These are phyloP conservation scores for Leonotis leonurus DNA, from an alignment of 257 asterid genomes.

Conservation along the genomic window DNA sequence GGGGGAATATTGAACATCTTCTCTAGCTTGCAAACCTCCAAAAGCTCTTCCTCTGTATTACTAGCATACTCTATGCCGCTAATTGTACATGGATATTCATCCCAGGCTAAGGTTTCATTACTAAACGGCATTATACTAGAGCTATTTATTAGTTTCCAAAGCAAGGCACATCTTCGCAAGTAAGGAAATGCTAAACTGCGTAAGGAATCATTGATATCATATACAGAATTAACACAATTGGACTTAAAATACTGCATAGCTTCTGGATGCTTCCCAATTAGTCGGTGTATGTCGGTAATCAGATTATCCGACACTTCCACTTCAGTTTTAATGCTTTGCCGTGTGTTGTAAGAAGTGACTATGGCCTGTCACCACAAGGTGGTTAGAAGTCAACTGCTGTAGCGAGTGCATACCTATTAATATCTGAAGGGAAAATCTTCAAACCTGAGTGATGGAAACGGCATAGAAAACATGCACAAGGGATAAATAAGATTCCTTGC, in stretches of 20 bases:
- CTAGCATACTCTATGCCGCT: slow-evolving; percentile 31
- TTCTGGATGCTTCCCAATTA: slow-evolving; percentile 41
- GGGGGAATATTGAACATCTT: slow-evolving; percentile 70
- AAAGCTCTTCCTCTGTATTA: slow-evolving; percentile 40
- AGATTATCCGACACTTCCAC: slow-evolving; percentile 42
- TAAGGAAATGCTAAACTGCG: slow-evolving; percentile 75
- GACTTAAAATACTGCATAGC: slow-evolving; percentile 49
- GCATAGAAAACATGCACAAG: slow-evolving; percentile 75
- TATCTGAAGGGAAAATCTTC: background rate
- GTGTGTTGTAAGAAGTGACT: slow-evolving; percentile 34
- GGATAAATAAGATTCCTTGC: slow-evolving; percentile 65
- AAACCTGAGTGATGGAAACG: slow-evolving; percentile 49
- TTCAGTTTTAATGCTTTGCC: slow-evolving; percentile 25
- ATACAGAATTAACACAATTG: slow-evolving; percentile 36
- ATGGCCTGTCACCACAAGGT: slow-evolving; percentile 56
- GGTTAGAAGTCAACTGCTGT: slow-evolving; percentile 6
- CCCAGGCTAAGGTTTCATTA: slow-evolving; percentile 34
- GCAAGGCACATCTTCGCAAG: slow-evolving; percentile 81
- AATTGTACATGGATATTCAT: slow-evolving; percentile 29
- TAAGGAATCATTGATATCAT: slow-evolving; percentile 49
- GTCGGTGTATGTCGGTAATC: slow-evolving; percentile 51
- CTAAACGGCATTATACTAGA: slow-evolving; percentile 52
- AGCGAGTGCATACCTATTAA: slow-evolving; percentile 5
- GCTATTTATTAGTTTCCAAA: slow-evolving; percentile 72
- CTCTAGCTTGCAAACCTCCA: slow-evolving; percentile 66